phyloP scores from a whole-genome alignment of 306 rosid genomes.

The Corylus americana region DNA sequence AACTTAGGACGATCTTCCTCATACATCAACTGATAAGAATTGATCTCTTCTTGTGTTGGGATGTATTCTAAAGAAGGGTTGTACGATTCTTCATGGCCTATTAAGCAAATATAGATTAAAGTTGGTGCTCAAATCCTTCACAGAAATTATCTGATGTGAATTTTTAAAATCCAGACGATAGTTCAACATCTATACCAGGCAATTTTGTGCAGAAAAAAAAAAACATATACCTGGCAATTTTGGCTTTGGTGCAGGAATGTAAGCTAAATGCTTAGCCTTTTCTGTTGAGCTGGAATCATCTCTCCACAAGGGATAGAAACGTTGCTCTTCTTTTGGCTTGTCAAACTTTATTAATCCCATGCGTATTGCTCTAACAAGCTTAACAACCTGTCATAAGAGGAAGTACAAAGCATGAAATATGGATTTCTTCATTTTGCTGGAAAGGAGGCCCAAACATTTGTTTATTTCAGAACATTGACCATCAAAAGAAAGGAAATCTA shows the following conservation, averaged over 20 bases:
- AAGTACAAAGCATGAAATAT: constrained; percentile 25
- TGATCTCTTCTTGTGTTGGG: constrained; percentile 91
- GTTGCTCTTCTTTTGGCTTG: constrained; percentile 75
- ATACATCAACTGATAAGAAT: constrained; percentile 74
- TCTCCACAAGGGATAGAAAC: constrained; percentile 76
- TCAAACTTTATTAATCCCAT: constrained; percentile 70
- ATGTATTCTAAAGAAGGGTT: constrained; percentile 93
- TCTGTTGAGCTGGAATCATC: constrained; percentile 72
- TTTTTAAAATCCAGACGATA: constrained; percentile 20
- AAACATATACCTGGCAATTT: constrained; percentile 69
- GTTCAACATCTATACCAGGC: constrained; percentile 57
- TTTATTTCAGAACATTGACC: neutral
- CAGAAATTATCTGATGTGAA: neutral
- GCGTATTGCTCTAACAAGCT: constrained; percentile 73
- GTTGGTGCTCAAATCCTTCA: constrained; percentile 13
- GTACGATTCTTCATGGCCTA: constrained; percentile 93
- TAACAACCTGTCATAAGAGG: constrained; percentile 62
- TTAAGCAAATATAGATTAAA: constrained; percentile 3
- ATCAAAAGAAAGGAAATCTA: neutral
- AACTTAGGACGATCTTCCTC: constrained; percentile 94
- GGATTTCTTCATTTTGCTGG: constrained; percentile 16
- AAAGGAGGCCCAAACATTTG: neutral
- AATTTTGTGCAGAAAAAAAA: constrained; percentile 65
- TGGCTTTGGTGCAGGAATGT: constrained; percentile 90
- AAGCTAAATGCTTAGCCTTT: constrained; percentile 65